Conservation (phyloP, 1,139 yeast species). For the Barnettozyma hawaiiensis region DNA sequence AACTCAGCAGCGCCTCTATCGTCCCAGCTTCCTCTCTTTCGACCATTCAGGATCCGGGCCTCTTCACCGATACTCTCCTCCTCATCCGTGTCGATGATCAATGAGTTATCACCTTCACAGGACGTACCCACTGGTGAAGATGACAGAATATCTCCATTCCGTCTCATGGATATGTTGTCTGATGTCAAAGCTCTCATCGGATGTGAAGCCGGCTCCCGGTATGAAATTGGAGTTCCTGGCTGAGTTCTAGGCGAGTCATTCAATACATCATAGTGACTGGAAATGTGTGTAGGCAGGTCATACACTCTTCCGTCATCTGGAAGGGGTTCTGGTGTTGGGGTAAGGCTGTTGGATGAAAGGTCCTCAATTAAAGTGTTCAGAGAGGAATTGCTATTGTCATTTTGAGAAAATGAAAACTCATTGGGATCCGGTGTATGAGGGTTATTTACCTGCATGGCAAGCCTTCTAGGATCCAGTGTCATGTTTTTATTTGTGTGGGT, state of each 20-base stretch:
- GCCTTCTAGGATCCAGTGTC: constrained; percentile 23
- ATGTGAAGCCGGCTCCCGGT: constrained; percentile 20
- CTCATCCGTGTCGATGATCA: constrained; percentile 8
- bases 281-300: constrained; percentile 23
- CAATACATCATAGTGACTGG: constrained; percentile 18
- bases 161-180: constrained; percentile 21
- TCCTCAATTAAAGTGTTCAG: constrained; percentile 18
- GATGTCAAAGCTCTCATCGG: constrained; percentile 25
- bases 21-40: constrained; percentile 18
- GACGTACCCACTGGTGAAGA: constrained; percentile 4
- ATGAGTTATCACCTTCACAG: constrained; percentile 3
- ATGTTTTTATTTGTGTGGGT: no score
- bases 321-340: constrained; percentile 4
- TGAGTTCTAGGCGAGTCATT: constrained; percentile 12
- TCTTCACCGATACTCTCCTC: constrained; percentile 6
- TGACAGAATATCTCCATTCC: constrained; percentile 1
- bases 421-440: constrained; percentile 18
- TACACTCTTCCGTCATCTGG: constrained; percentile 7
- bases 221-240: constrained; percentile 25
- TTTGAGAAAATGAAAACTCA: constrained; percentile 12
- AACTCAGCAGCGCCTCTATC: constrained; percentile 49
- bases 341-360: constrained; percentile 7
- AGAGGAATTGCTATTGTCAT: constrained; percentile 9
- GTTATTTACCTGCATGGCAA: constrained; percentile 6
- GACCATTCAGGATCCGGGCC: background rate